These are phyloP conservation scores for Cytospora leucostoma DNA, from an alignment of 2,329 filamentous ascomycete species.

Conservation along the genomic window DNA sequence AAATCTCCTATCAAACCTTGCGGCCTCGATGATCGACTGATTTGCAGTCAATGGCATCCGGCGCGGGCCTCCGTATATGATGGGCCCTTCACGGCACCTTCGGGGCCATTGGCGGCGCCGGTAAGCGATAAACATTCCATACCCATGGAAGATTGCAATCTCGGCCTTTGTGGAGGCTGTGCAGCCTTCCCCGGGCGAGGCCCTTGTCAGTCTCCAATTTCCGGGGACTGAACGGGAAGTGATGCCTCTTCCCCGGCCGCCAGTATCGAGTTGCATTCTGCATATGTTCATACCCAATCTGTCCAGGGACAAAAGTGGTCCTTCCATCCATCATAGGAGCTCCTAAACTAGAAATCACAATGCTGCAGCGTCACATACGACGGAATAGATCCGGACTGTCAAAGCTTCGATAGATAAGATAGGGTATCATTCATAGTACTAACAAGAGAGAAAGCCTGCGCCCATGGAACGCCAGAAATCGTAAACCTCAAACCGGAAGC, in stretches of 20 bases:
- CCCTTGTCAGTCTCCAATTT: constrained; percentile 19
- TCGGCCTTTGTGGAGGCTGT: constrained; percentile 21
- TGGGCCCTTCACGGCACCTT: neutral
- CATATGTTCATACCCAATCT: too few relatives aligned
- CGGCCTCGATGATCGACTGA: constrained; percentile 9
- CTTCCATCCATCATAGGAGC: too few relatives aligned
- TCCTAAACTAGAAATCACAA: too few relatives aligned
- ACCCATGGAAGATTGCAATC: constrained; percentile 22
- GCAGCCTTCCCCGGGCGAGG: constrained; percentile 6
- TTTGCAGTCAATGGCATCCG: constrained; percentile 6
- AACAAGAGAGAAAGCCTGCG: neutral
- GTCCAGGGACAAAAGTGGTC: too few relatives aligned
- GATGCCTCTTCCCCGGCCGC: neutral
- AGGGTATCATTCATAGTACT: constrained; percentile 15
- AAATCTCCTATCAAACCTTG: constrained; percentile 1
- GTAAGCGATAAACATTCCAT: constrained; percentile 2
- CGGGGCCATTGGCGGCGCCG: neutral
- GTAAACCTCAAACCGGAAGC: constrained; percentile 9
- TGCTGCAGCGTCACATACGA: neutral
- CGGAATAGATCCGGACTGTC: constrained; percentile 2
- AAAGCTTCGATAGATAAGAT: constrained; percentile 32
- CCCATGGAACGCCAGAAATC: constrained; percentile 9
- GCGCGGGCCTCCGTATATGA: constrained; percentile 14
- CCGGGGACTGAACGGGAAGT: neutral
- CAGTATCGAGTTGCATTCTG: too few relatives aligned